These are phyloP conservation scores for Populus tomentosa DNA, from an alignment of 441 rosid species.

Conservation along the genomic window DNA sequence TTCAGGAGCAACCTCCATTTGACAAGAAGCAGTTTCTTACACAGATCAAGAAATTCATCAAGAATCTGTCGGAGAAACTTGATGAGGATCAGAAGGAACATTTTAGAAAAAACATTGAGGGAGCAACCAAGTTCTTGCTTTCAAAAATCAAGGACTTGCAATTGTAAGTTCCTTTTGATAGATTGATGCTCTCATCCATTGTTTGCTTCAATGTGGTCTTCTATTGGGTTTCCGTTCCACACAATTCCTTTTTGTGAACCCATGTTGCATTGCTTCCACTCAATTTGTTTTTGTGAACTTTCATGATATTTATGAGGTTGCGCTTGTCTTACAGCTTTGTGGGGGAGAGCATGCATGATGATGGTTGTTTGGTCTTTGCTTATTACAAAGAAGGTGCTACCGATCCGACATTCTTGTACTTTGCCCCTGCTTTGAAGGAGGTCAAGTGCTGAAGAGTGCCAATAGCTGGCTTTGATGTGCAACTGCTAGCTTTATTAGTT, in stretches of 20 bases:
- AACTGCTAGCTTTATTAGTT: conserved; percentile 22
- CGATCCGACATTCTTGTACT: conserved; percentile 95
- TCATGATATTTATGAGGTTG: background rate
- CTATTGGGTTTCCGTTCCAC: background rate
- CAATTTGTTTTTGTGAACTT: too few species aligned
- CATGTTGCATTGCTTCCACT: too few species aligned
- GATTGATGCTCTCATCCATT: background rate
- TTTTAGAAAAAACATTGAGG: conserved; percentile 83
- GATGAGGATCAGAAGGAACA: conserved; percentile 44
- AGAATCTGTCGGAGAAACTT: conserved; percentile 62
- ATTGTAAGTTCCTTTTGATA: conserved; percentile 48
- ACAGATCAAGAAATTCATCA: conserved; percentile 69
- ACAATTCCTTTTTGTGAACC: background rate
- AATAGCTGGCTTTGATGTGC: conserved; percentile 19
- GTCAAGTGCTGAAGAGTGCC: conserved; percentile 64
- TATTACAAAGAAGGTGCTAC: conserved; percentile 95
- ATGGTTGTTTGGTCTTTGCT: conserved; percentile 69
- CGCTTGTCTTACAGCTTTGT: conserved; percentile 54
- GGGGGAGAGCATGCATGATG: conserved; percentile 94
- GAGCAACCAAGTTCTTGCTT: conserved; percentile 84
- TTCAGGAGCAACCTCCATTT: conserved; percentile 91
- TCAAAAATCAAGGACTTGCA: conserved; percentile 82
- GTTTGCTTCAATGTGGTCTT: background rate
- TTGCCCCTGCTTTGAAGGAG: conserved; percentile 82
- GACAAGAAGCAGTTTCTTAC: conserved; percentile 81